Evolutionary conservation across 805 yeast species (phyloP).

Genomic region (Spencermartinsiella europaea): DNA sequence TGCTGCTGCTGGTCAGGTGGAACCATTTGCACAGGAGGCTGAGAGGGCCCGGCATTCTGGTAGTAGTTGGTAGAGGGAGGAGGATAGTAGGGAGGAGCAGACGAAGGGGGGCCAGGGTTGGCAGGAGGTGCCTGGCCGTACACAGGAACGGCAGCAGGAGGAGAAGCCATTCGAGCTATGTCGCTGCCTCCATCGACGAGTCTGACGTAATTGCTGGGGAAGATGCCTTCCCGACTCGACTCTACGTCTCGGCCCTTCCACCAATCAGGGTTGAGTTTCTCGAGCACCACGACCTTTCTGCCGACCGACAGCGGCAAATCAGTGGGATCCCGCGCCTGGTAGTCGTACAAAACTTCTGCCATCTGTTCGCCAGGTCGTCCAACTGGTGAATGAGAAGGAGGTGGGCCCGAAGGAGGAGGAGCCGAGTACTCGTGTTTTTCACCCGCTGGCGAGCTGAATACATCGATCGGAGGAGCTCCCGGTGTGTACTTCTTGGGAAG

Average conservation of each 20-base stretch:
- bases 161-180: conserved; percentile 6
- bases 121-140: conserved; percentile 20
- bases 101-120: conserved; percentile 8
- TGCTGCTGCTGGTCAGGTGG: conserved; percentile 15
- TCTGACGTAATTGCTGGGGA: conserved; percentile 82
- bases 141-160: conserved; percentile 10
- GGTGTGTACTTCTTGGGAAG: conserved; percentile 56
- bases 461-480: conserved; percentile 47
- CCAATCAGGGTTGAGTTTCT: conserved; percentile 82
- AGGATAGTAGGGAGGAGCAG: conserved; percentile 33
- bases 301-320: conserved; percentile 66
- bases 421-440: conserved; percentile 5
- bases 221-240: conserved; percentile 62
- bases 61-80: conserved; percentile 43
- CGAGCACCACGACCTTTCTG: conserved; percentile 62
- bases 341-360: conserved; percentile 69
- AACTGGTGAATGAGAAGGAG: conserved; percentile 23
- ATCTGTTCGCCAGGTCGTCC: conserved; percentile 29
- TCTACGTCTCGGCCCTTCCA: conserved; percentile 63
- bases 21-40: conserved; percentile 12
- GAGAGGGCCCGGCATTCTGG: conserved; percentile 19
- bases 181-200: conserved; percentile 11
- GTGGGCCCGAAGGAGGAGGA: conserved; percentile 20
- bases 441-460: conserved; percentile 29
- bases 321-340: conserved; percentile 65